phyloP scores from a whole-genome alignment of 805 yeast species.

The Blastobotrys chiropterorum region DNA sequence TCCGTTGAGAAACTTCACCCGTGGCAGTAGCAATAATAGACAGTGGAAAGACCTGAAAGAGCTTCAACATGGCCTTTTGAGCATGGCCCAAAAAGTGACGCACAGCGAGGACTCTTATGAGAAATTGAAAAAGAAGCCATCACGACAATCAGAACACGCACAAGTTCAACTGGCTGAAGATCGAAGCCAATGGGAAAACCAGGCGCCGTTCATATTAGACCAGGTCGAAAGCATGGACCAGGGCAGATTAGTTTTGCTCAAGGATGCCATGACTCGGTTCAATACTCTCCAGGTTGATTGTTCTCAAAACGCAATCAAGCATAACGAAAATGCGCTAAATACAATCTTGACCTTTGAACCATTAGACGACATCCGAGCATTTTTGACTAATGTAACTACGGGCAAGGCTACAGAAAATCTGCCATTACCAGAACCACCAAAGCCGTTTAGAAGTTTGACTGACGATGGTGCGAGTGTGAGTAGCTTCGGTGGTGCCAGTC shows the following conservation, averaged over 20 bases:
- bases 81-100: constrained; percentile 35
- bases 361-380: constrained; percentile 43
- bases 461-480: no score
- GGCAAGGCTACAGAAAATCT: constrained; percentile 4
- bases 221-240: constrained; percentile 68
- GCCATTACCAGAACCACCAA: no score
- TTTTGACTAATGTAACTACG: background rate
- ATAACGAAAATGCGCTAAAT: constrained; percentile 60
- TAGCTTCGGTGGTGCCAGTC: no score
- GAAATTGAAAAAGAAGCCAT: constrained; percentile 30
- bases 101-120: constrained; percentile 36
- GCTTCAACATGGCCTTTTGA: constrained; percentile 38
- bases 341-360: constrained; percentile 61
- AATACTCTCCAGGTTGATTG: constrained; percentile 55
- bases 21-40: constrained; percentile 22
- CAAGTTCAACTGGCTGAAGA: constrained; percentile 36
- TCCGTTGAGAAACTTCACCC: constrained; percentile 38
- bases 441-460: no score
- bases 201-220: constrained; percentile 71
- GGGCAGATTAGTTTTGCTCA: constrained; percentile 53
- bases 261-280: constrained; percentile 60
- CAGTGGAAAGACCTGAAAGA: constrained; percentile 50
- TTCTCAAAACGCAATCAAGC: constrained; percentile 38
- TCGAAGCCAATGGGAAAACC: constrained; percentile 54
- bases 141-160: constrained; percentile 21